Evolutionary conservation across 495 filamentous ascomycete species (phyloP).

Genomic region (Platismatia glauca): DNA sequence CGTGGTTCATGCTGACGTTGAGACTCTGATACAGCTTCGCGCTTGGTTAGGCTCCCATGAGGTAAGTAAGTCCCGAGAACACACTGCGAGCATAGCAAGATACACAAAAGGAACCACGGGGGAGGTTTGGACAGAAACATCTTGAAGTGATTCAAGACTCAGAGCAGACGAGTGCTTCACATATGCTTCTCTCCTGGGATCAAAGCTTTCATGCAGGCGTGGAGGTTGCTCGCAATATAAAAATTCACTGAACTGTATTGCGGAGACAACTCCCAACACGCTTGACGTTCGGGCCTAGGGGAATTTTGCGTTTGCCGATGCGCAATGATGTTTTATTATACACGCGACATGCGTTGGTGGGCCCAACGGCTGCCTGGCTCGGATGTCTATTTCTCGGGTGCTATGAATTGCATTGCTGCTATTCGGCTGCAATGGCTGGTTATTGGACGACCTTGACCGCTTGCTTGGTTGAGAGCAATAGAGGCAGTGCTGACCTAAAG

Average conservation of each 20-base stretch:
- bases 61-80: background rate
- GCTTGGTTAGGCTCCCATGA: background rate
- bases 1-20: background rate
- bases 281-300: background rate
- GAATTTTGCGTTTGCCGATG: constrained; percentile 3
- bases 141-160: background rate
- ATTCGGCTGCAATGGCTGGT: background rate
- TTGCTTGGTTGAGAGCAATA: background rate
- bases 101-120: background rate
- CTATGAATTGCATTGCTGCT: background rate
- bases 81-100: background rate
- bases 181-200: background rate
- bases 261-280: background rate
- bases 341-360: constrained; percentile 1
- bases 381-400: background rate
- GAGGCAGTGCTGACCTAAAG: background rate
- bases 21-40: background rate
- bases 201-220: background rate
- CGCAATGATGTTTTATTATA: background rate
- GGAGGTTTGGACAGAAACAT: background rate
- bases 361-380: background rate
- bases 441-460: background rate
- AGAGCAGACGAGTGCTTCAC: background rate
- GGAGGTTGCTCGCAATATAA: constrained; percentile 2
- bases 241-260: background rate